Conservation (phyloP, 192 early-diverging fungal genomes). For the Phycomyces nitens region DNA sequence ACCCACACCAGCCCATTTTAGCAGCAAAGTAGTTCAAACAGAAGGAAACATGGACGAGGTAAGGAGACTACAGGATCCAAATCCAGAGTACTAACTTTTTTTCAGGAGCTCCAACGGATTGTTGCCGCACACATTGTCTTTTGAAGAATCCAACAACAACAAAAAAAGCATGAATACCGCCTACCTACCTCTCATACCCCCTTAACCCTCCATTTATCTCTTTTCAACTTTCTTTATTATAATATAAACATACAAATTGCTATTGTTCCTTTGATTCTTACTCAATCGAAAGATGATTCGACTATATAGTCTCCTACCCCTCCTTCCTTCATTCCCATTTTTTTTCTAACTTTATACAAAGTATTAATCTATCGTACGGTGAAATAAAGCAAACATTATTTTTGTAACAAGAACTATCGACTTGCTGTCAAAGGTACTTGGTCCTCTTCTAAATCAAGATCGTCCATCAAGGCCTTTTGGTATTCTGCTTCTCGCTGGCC, state of each 20-base stretch:
- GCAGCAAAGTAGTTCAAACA: background rate
- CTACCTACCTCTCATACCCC: background rate
- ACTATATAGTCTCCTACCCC: background rate
- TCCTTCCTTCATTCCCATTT: background rate
- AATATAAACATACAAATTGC: no score
- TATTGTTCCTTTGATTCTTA: background rate
- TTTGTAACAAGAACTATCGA: background rate
- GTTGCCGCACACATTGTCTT: conserved; percentile 24
- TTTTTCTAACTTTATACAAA: background rate
- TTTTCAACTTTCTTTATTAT: no score
- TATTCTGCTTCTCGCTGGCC: conserved; percentile 28
- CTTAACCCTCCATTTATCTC: background rate
- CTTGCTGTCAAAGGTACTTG: no score
- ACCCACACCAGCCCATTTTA: background rate
- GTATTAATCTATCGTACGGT: background rate
- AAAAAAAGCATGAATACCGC: background rate
- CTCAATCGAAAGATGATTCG: background rate
- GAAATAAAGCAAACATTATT: background rate
- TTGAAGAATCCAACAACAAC: conserved; percentile 4
- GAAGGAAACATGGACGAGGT: conserved; percentile 12
- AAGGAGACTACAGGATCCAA: background rate
- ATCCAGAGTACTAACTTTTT: background rate
- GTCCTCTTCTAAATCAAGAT: conserved; percentile 1
- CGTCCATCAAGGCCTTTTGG: conserved; percentile 31
- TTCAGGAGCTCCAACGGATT: conserved; percentile 25